phyloP scores from a whole-genome alignment of 176 grass and related monocot species.

The Alopecurus myosuroides region DNA sequence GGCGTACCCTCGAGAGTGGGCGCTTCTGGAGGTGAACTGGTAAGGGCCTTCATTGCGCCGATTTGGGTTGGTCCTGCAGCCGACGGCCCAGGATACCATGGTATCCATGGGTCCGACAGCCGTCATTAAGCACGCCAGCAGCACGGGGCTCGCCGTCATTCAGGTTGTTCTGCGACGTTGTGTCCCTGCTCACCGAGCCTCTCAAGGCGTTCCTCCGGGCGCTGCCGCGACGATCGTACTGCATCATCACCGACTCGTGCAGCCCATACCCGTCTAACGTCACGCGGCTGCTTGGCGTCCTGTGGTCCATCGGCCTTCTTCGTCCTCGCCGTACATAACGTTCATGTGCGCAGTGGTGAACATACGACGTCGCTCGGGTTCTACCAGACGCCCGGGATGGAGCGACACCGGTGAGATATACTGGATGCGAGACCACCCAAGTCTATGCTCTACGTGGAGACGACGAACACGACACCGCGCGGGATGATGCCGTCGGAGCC shows the following conservation, averaged over 20 bases:
- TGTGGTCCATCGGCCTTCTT: slow-evolving; percentile 16
- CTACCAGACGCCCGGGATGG: slow-evolving; percentile 25
- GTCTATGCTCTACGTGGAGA: no score
- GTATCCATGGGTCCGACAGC: no score
- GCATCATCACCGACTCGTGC: slow-evolving; percentile 19
- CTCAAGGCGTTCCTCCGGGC: slow-evolving; percentile 25
- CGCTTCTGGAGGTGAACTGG: no score
- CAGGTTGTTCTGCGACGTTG: slow-evolving; percentile 17
- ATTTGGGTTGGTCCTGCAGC: no score
- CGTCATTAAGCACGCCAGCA: no score
- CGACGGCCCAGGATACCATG: no score
- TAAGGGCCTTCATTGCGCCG: no score
- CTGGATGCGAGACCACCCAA: slow-evolving; percentile 31
- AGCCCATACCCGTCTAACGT: slow-evolving; percentile 15
- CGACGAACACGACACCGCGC: no score
- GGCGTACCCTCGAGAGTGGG: no score
- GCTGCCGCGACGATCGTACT: slow-evolving; percentile 21
- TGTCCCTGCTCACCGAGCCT: background rate
- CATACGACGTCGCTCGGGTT: slow-evolving; percentile 31
- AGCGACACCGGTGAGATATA: background rate
- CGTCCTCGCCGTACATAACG: slow-evolving; percentile 11
- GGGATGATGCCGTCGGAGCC: no score
- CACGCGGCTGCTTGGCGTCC: slow-evolving; percentile 12
- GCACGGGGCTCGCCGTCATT: no score
- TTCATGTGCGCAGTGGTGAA: slow-evolving; percentile 8